Evolutionary conservation across 257 asterid genomes (phyloP), one percentile per base, ranked within the genome.

Genomic region (Oldenlandia corymbosa): DNA sequence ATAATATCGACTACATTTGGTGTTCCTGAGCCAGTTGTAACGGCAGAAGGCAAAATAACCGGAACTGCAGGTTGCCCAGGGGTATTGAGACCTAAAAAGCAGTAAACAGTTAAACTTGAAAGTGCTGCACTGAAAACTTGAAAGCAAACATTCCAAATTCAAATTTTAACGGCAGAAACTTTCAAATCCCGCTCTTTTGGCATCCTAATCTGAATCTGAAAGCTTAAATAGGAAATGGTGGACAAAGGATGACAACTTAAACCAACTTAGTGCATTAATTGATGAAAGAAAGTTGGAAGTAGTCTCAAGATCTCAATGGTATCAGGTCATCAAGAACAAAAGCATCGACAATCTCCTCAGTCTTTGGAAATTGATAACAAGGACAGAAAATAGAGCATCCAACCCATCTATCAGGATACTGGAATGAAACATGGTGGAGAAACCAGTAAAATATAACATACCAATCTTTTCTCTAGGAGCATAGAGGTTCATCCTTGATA

Each of bases 381-480:
- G n/a, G n/a, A n/a, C n/a, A n/a, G n/a, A n/a, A n/a, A n/a, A n/a
- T n/a, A n/a, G n/a, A 28, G 58, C 36, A 31, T 13, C 34, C 31
- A 4, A 23, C 18, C 1, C 42, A 23, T 63, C 42, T 30, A 42
- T 18, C 2, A 56, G n/a, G 11, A 18, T 17, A 23, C 6, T 2
- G 30, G 30, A 37, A 68, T 39, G 20, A 17, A 36, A 68, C 26
- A 32, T 12, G 27, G 7, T 10, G 17, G 49, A 16, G 14, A 18
- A 16, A 24, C n/a, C 48, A 60, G 62, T 4, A 36, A 20, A 21
- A 43, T 26, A 58, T 45, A 24, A 57, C 45, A 55, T 85, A 92
- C 99, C 97, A 65, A 87, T 75, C 68, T 80, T 84, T 74, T 78
- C 85, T 61, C 78, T 69, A 4, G 95, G 90, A 58, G 81, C 86